Evolutionary conservation across 305 asterid species (phyloP).

Genomic region (Solanum aculeatissimum): DNA sequence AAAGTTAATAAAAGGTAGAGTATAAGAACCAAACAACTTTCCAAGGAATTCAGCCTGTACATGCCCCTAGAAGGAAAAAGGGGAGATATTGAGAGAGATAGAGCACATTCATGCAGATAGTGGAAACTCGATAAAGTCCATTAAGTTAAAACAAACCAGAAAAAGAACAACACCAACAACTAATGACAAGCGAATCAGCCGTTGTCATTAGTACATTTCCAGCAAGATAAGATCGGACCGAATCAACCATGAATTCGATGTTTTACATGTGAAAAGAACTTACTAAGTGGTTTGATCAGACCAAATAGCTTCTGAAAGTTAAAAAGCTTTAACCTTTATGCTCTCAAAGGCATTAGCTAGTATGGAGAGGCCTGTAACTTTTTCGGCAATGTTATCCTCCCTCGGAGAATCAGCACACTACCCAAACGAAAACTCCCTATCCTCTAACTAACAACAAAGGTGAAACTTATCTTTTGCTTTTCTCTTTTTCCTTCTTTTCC

Average conservation of each 20-base stretch:
- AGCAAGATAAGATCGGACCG: background rate
- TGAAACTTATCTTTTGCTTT: constrained; percentile 17
- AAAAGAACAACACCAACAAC: constrained; percentile 11
- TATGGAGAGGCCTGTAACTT: background rate
- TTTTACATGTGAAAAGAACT: constrained; percentile 1
- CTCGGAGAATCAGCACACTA: background rate
- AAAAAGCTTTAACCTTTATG: constrained; percentile 3
- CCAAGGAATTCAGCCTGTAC: background rate
- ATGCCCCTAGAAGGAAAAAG: constrained; percentile 9
- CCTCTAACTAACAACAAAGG: constrained; percentile 8
- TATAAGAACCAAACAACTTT: constrained; percentile 3
- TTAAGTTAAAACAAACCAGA: constrained; percentile 6
- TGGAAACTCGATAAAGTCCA: constrained; percentile 22
- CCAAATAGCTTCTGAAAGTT: constrained; percentile 1
- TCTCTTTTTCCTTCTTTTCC: constrained; percentile 4
- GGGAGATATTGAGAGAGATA: background rate
- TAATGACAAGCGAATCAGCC: constrained; percentile 7
- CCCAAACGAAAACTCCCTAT: constrained; percentile 12
- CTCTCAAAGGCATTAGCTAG: background rate
- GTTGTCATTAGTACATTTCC: background rate
- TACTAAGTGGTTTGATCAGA: background rate
- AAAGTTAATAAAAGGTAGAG: background rate
- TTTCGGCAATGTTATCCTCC: background rate
- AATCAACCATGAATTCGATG: background rate
- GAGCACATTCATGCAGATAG: constrained; percentile 11